Base-by-base conservation (phyloP, 345 rosid genomes). In the Ceriops tagal region DNA sequence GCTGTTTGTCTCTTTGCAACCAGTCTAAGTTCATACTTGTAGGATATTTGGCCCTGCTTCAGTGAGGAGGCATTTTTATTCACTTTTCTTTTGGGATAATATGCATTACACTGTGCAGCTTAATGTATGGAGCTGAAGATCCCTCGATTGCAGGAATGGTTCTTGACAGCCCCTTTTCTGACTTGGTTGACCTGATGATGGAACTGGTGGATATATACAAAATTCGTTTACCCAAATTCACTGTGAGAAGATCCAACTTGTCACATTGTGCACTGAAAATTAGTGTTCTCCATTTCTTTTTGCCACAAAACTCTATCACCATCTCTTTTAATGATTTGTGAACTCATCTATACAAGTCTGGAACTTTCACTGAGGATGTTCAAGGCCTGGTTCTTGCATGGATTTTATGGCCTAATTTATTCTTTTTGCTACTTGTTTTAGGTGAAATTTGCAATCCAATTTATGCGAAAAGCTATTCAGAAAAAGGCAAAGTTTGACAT, bases 81-180 rank as follows among this genome's bases (percentile, higher is more conserved):
- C 58, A 28, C 51, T 68, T 61, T 11, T 63, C n/a, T 66, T 37
- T 47, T 49, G 56, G 71, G 71, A 65, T 49, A 35, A 69, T 72
- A 32, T 58, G 30, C 28, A 34, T 61, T 63, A 31, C 56, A 56
- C 75, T 35, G 76, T 58, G 58, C 90, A 92, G 98, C 86, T 82
- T 92, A 43, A 72, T 92, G 93, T 92, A 92, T 82, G 96, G 93
- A 80, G 92, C 92, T 52, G 92, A 88, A 80, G 98, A 92, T 79
- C 96, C 98, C 51, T 92, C 98, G 9, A 88, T 90, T 26, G 97
- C 96, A 52, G 98, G 98, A 84, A 87, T 90, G 85, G 93, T 92
- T 83, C 87, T 92, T 70, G 97, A 92, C 73, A 90, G 92, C 75
- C 92, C 97, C 53, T 92, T 92, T 77, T 89, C 97, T 58, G 88